Evolutionary conservation across 805 yeast genomes (phyloP), one percentile per base, ranked within the genome.

Genomic region (Wickerhamiella brachini): DNA sequence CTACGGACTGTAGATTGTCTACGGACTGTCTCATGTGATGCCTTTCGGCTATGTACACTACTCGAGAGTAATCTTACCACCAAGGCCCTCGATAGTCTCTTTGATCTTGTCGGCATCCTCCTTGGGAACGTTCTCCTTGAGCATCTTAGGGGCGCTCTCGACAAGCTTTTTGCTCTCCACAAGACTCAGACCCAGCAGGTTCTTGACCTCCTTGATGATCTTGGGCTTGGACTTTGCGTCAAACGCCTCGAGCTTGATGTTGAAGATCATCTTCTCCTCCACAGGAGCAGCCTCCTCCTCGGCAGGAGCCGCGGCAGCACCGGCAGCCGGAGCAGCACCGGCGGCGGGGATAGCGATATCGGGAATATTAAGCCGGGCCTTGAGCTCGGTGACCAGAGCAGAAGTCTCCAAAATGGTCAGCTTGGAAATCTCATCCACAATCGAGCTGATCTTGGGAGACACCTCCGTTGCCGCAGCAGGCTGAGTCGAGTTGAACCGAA

Each of bases 121-220:
- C 77, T 93, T 93, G 56, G 95, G 83, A 55, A 93, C 88, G 62
- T 88, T 87, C 62, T 93, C 99, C 74, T 93, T 93, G 69, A 93
- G 75, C 45, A 85, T 75, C 77, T 93, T 93, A 61, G 99, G 99
- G 55, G 99, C 97, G 62, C 87, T 72, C 75, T 93, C 99, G 53
- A 93, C 99, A 59, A 93, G 85, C 74, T 93, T 93, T 81, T 93
- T 93, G 56, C 97, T 85, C 68, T 93, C 97, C 54, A 93, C 98
- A 61, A 93, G 77, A 6, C 95, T 86, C 62, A 93, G 76, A 15
- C 96, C 96, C 63, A 93, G 77, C 65, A 90, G 73, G 55, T 83
- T 76, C 75, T 93, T 93, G 61, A 93, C 95, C 73, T 93, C 98
- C 75, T 93, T 93, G 68, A 93, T 93, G 68, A 93, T 80, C 83